Conservation (phyloP, 2,329 filamentous ascomycete genomes). For the Stachybotrys elegans region DNA sequence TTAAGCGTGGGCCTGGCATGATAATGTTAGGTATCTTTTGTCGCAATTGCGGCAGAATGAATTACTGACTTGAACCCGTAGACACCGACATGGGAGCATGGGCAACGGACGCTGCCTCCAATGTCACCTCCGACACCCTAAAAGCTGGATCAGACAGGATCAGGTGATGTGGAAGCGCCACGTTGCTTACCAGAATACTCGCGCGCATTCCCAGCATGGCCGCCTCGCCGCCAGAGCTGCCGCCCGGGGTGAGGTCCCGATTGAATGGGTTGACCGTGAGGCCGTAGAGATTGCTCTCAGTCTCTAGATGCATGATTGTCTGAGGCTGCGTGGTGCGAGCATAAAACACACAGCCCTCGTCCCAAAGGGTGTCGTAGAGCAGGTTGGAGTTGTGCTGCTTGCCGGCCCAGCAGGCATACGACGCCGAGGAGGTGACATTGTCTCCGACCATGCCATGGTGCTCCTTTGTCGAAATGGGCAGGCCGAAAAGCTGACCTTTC, state of each 20-base stretch:
- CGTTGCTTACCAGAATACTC: conserved; percentile 30
- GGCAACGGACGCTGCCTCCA: conserved; percentile 33
- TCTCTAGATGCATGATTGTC: conserved; percentile 50
- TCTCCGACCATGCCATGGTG: conserved; percentile 29
- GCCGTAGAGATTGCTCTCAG: conserved; percentile 58
- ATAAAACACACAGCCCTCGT: conserved; percentile 32
- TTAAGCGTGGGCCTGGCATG: conserved; percentile 22
- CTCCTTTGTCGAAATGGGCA: conserved; percentile 29
- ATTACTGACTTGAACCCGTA: conserved; percentile 26
- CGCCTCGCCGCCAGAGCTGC: conserved; percentile 55
- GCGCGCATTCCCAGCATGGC: conserved; percentile 36
- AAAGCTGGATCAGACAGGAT: background rate
- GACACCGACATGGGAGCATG: conserved; percentile 28
- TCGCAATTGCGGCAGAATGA: too few relatives aligned
- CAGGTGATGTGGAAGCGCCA: too few relatives aligned
- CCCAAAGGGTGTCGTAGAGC: conserved; percentile 22
- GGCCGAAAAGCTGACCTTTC: conserved; percentile 24
- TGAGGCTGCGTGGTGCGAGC: conserved; percentile 67
- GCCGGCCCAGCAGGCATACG: conserved; percentile 23
- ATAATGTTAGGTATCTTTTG: too few relatives aligned
- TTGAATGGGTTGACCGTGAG: conserved; percentile 60
- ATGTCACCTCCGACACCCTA: conserved; percentile 37
- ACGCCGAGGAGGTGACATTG: conserved; percentile 20
- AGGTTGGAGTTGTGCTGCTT: conserved; percentile 25
- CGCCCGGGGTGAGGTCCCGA: conserved; percentile 54